phyloP scores from a whole-genome alignment of 768 basidiomycete genomes.

The Macrolepiota albuminosa region DNA sequence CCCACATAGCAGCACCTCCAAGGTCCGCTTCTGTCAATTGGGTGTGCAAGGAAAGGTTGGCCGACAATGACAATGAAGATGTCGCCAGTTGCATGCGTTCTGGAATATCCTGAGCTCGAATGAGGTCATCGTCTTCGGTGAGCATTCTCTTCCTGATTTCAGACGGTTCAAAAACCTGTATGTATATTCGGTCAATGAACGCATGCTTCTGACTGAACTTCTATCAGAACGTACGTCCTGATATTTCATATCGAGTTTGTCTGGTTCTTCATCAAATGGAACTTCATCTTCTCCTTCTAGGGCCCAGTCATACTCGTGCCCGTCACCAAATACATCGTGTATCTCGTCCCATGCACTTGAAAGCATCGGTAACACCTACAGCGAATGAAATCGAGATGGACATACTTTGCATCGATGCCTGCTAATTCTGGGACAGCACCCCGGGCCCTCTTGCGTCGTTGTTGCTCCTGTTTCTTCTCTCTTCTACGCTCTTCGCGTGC shows the following conservation, averaged over 20 bases:
- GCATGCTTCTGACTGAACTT: constrained; percentile 3
- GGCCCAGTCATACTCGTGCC: constrained; percentile 95
- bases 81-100: constrained; percentile 93
- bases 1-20: constrained; percentile 82
- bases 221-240: constrained; percentile 58
- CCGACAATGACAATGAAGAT: constrained; percentile 69
- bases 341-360: constrained; percentile 91
- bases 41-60: constrained; percentile 56
- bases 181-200: constrained; percentile 24
- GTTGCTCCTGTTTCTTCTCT: constrained; percentile 62
- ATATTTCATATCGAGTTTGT: constrained; percentile 77
- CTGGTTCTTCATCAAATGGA: constrained; percentile 37
- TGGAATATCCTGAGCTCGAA: constrained; percentile 85
- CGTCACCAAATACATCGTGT: constrained; percentile 93
- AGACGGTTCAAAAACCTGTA: constrained; percentile 94
- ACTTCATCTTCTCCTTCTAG: constrained; percentile 75
- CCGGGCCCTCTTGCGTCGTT: constrained; percentile 59
- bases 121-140: constrained; percentile 91
- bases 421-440: constrained; percentile 65
- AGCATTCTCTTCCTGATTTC: constrained; percentile 88
- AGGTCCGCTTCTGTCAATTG: constrained; percentile 70
- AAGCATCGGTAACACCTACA: constrained; percentile 3
- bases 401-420: constrained; percentile 82
- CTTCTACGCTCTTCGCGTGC: constrained; percentile 71
- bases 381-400: constrained; percentile 13